Conservation (phyloP, 176 grass and related monocot genomes). For the Avena atlantica region DNA sequence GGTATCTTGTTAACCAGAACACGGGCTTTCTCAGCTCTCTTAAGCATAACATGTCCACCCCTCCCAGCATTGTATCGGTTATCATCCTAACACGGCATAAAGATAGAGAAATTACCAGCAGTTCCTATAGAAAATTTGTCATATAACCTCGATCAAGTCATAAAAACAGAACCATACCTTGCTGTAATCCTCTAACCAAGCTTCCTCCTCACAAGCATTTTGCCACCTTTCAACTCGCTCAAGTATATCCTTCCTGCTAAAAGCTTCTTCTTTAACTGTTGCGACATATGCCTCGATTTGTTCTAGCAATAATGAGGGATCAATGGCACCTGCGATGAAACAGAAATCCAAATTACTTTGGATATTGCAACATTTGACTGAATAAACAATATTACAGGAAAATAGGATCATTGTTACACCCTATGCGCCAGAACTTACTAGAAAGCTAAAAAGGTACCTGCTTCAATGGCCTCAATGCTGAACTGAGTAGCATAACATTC, state of each 20-base stretch:
- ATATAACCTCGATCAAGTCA: slow-evolving; percentile 8
- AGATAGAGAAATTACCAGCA: slow-evolving; percentile 29
- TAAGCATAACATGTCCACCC: slow-evolving; percentile 75
- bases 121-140: neutral
- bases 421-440: too few species aligned
- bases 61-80: slow-evolving; percentile 82
- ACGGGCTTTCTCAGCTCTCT: slow-evolving; percentile 81
- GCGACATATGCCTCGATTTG: slow-evolving; percentile 66
- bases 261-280: slow-evolving; percentile 75
- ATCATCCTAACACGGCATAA: slow-evolving; percentile 57
- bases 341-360: neutral
- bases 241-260: slow-evolving; percentile 81
- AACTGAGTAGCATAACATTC: slow-evolving; percentile 51
- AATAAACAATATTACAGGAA: neutral
- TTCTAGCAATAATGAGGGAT: slow-evolving; percentile 68
- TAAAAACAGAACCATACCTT: slow-evolving; percentile 49
- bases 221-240: slow-evolving; percentile 79
- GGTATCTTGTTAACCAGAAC: slow-evolving; percentile 78
- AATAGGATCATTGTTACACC: neutral
- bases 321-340: slow-evolving; percentile 64
- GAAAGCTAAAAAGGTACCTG: slow-evolving; percentile 40
- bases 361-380: slow-evolving; percentile 27
- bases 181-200: slow-evolving; percentile 85
- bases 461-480: slow-evolving; percentile 64
- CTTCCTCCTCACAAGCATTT: slow-evolving; percentile 68